Evolutionary conservation across 73 alveolate species (phyloP).

Genomic region (Paramecium pentaurelia): DNA sequence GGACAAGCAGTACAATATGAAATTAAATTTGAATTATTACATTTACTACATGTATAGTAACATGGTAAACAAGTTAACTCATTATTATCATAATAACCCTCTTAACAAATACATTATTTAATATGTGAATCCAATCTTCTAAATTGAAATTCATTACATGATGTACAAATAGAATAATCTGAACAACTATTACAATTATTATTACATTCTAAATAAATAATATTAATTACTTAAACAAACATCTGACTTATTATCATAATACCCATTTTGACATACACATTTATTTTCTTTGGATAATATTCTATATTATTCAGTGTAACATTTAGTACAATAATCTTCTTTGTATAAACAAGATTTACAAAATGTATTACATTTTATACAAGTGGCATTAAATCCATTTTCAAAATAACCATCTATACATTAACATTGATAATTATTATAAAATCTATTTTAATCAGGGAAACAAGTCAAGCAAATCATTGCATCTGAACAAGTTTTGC

Average conservation of each 20-base stretch:
- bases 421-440: background rate
- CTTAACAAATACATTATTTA: background rate
- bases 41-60: background rate
- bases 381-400: background rate
- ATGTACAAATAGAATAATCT: background rate
- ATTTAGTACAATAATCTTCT: background rate
- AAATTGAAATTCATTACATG: background rate
- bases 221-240: background rate
- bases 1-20: conserved; percentile 25
- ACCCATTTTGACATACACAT: background rate
- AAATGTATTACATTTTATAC: background rate
- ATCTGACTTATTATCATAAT: background rate
- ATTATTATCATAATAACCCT: background rate
- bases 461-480: background rate
- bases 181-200: background rate
- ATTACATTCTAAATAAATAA: background rate
- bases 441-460: background rate
- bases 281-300: background rate
- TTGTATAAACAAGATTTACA: background rate
- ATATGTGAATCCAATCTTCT: background rate
- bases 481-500: background rate
- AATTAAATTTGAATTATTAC: background rate
- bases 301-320: background rate
- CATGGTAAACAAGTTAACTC: background rate
- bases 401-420: conserved; percentile 34